A percentile compares a stretch with the other conserved stretches of the same genome.
These are phyloP conservation scores for Alternaria sp. DNA, from an alignment of 2,329 filamentous ascomycete species.

Conservation along the genomic window DNA sequence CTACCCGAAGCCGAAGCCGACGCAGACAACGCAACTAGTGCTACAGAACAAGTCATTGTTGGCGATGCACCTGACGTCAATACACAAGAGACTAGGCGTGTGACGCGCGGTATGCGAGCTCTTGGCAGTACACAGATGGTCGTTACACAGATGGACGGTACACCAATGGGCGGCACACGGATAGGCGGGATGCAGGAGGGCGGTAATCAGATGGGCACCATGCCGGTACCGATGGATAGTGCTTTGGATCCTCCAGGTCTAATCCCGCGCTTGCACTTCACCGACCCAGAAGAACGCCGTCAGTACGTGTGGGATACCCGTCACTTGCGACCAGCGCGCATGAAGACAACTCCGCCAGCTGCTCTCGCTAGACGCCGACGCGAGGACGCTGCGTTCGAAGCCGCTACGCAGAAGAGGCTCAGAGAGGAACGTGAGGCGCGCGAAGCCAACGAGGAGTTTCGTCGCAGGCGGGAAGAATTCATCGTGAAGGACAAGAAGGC, in stretches of 20 bases:
- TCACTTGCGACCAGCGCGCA: background rate
- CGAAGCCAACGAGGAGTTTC: background rate
- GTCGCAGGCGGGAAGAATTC: background rate
- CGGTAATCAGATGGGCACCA: too few relatives aligned
- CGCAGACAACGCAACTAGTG: background rate
- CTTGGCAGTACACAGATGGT: background rate
- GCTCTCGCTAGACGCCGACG: background rate
- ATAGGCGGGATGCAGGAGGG: background rate
- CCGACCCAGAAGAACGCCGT: too few relatives aligned
- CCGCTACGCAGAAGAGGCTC: background rate
- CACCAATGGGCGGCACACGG: background rate
- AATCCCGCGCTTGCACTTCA: too few relatives aligned
- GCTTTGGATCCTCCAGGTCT: too few relatives aligned
- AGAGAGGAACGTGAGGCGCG: background rate
- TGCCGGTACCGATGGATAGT: too few relatives aligned
- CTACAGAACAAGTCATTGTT: background rate
- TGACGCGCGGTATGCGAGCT: background rate
- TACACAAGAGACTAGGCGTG: background rate
- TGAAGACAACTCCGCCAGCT: background rate
- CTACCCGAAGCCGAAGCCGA: background rate
- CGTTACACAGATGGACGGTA: background rate
- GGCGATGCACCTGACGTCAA: background rate
- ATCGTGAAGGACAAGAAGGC: background rate
- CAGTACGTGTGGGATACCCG: background rate
- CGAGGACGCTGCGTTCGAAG: background rate